A percentile compares a stretch with the other conserved stretches of the same genome.
phyloP scores from a whole-genome alignment of 768 basidiomycete species.

The Lentinula edodes region DNA sequence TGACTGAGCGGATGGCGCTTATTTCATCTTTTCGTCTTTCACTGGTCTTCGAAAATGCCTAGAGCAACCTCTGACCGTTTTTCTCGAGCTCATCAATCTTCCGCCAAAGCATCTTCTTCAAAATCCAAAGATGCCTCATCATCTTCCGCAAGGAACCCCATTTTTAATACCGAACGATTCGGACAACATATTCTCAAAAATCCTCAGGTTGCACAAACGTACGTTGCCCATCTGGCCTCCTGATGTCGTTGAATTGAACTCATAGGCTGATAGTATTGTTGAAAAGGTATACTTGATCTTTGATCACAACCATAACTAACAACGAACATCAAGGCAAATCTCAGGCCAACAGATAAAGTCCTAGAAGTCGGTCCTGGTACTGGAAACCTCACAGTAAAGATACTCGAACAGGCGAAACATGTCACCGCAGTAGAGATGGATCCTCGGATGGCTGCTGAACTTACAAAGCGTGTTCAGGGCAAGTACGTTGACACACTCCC shows the following conservation, averaged over 20 bases:
- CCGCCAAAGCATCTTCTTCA: conserved; percentile 37
- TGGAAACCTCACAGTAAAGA: conserved; percentile 91
- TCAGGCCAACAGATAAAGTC: conserved; percentile 92
- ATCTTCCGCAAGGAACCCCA: conserved; percentile 67
- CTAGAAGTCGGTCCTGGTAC: conserved; percentile 98
- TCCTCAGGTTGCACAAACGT: conserved; percentile 88
- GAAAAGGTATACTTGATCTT: conserved; percentile 41
- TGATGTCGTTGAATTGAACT: conserved; percentile 10
- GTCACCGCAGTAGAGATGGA: conserved; percentile 97
- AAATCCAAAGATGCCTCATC: conserved; percentile 32
- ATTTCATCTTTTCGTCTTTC: conserved; percentile 3
- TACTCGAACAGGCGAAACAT: conserved; percentile 88
- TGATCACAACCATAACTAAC: neutral
- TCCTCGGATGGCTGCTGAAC: conserved; percentile 97
- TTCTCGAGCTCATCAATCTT: conserved; percentile 59
- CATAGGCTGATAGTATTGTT: conserved; percentile 40
- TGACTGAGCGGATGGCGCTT: neutral
- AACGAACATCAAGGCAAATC: conserved; percentile 59
- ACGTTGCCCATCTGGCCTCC: conserved; percentile 16
- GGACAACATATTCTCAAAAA: conserved; percentile 99
- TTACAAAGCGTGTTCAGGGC: conserved; percentile 95
- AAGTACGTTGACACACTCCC: conserved; percentile 58
- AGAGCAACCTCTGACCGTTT: conserved; percentile 75
- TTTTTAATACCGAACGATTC: conserved; percentile 92
- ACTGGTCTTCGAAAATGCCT: conserved; percentile 47